Percentiles rank a stretch among this genome's conserved stretches.
Conservation (phyloP, 1,284 basidiomycete species). For the Rugiboletus extremiorientalis region DNA sequence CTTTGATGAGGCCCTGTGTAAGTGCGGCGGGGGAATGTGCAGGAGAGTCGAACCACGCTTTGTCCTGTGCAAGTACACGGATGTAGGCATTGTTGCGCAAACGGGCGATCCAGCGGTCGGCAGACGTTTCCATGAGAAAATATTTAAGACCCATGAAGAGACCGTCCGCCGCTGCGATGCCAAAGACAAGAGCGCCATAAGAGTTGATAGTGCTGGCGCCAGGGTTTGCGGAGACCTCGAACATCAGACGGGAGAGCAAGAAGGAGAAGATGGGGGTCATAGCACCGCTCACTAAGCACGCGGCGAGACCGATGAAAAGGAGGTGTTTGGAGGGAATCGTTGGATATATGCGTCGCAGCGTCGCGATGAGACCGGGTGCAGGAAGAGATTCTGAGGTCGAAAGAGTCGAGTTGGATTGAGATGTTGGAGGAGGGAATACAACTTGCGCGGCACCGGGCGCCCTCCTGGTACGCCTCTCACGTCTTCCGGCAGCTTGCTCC, state of each 20-base stretch:
- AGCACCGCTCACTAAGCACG: constrained; percentile 71
- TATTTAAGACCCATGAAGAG: constrained; percentile 73
- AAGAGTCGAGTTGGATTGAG: not conserved
- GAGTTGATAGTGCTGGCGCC: constrained; percentile 65
- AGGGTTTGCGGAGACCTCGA: constrained; percentile 74
- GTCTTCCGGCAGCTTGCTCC: constrained; percentile 31
- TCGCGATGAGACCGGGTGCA: constrained; percentile 29
- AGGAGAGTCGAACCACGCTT: constrained; percentile 83
- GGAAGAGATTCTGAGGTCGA: not conserved
- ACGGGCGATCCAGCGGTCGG: constrained; percentile 74
- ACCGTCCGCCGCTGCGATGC: constrained; percentile 76
- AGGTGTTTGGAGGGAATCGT: constrained; percentile 76
- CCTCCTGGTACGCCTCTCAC: constrained; percentile 22
- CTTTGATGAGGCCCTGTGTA: constrained; percentile 85
- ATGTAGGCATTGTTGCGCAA: constrained; percentile 63
- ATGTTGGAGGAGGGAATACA: constrained; percentile 24
- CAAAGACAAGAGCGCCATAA: constrained; percentile 68
- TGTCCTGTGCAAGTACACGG: constrained; percentile 80
- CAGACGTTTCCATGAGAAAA: constrained; percentile 73
- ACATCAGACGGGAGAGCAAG: constrained; percentile 82
- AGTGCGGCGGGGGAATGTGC: constrained; percentile 65
- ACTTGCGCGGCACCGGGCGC: constrained; percentile 26
- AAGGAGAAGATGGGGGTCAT: constrained; percentile 92
- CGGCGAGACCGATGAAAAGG: constrained; percentile 65
- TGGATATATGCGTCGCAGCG: constrained; percentile 65